Conservation (phyloP, 495 filamentous ascomycete genomes). For the Peziza echinospora region DNA sequence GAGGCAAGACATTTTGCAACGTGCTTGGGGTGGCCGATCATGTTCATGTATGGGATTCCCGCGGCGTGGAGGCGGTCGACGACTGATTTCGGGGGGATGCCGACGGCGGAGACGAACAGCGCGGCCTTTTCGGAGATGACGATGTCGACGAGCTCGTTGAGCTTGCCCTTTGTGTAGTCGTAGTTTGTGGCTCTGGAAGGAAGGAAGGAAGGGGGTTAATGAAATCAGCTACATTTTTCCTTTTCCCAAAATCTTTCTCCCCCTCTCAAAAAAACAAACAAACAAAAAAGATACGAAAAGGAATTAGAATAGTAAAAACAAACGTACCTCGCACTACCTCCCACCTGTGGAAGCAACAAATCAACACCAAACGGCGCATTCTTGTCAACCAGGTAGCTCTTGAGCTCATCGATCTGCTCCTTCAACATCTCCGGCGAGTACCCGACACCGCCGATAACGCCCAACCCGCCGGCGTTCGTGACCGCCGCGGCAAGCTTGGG, state of each 20-base stretch:
- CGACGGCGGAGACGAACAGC: conserved; percentile 92
- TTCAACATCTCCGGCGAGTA: conserved; percentile 94
- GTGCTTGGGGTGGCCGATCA: conserved; percentile 99
- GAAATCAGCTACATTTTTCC: too few species aligned
- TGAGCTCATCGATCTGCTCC: conserved; percentile 87
- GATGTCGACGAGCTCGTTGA: conserved; percentile 72
- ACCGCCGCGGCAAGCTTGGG: conserved; percentile 94
- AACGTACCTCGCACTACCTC: conserved; percentile 48
- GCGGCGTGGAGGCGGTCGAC: conserved; percentile 73
- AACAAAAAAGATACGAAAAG: too few species aligned
- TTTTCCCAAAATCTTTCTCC: too few species aligned
- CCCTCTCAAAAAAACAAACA: background rate
- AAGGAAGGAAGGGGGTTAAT: background rate
- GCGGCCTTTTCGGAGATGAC: conserved; percentile 77
- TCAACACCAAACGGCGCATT: conserved; percentile 98
- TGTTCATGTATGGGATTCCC: conserved; percentile 97
- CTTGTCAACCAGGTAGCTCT: conserved; percentile 75
- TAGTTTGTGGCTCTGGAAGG: conserved; percentile 38
- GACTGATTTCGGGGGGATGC: conserved; percentile 69
- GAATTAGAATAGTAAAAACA: conserved; percentile 1
- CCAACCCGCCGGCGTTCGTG: conserved; percentile 88
- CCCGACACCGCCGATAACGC: conserved; percentile 87
- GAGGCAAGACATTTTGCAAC: conserved; percentile 78
- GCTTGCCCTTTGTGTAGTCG: conserved; percentile 98
- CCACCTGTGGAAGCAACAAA: conserved; percentile 81